A percentile compares a stretch with the other conserved stretches of the same genome.
Conservation (phyloP, 805 yeast genomes). For the Nakazawaea wyomingensis region DNA sequence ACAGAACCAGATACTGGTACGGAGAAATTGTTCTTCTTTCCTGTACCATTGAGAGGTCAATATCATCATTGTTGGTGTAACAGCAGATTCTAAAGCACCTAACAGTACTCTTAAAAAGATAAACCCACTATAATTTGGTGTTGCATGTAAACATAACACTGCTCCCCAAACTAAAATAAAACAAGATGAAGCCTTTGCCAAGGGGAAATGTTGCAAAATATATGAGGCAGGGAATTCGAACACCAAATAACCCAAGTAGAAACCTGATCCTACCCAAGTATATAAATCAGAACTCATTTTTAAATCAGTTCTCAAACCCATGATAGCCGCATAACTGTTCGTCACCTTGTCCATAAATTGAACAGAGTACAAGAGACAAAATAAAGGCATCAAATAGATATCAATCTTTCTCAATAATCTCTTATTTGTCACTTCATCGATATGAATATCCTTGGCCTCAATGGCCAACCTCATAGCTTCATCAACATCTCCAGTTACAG, state of each 20-base stretch:
- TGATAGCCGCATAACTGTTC: neutral
- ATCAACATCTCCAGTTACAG: neutral
- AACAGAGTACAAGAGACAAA: neutral
- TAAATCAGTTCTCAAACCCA: neutral
- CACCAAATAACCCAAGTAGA: neutral
- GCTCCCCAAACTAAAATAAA: neutral
- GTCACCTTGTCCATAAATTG: neutral
- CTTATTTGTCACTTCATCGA: neutral
- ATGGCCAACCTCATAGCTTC: neutral
- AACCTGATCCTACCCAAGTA: neutral
- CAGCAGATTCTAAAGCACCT: slow-evolving; percentile 44
- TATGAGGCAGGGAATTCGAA: neutral
- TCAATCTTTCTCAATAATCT: neutral
- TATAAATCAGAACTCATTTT: neutral
- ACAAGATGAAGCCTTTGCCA: neutral
- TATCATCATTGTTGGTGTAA: slow-evolving; percentile 49
- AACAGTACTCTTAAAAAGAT: slow-evolving; percentile 37
- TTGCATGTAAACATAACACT: neutral
- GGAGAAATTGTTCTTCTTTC: slow-evolving; percentile 35
- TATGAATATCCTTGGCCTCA: neutral
- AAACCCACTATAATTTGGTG: slow-evolving; percentile 18
- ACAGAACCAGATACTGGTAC: slow-evolving; percentile 35
- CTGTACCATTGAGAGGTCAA: slow-evolving; percentile 52
- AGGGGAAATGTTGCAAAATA: neutral
- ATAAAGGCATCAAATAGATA: neutral